Evolutionary conservation across 169 alveolate species (phyloP).

Genomic region (Neospora caninum): DNA sequence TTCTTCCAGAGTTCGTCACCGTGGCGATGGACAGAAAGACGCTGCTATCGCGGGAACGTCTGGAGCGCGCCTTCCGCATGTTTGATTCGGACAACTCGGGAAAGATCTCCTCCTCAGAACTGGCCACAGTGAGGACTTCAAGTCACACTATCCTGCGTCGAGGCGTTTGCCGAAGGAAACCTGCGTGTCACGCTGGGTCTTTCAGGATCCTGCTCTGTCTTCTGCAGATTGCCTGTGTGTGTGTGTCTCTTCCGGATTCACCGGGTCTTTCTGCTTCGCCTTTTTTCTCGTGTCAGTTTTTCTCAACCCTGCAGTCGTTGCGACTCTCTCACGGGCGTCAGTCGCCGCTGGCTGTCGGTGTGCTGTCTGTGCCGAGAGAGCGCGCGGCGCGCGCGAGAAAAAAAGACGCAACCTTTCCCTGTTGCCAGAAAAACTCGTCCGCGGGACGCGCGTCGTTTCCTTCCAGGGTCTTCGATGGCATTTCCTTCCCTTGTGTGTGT

Average conservation of each 20-base stretch:
- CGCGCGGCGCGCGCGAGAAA: no score
- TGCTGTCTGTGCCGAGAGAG: no score
- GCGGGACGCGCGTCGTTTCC: neutral
- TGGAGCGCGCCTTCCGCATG: conserved; percentile 93
- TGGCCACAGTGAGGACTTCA: conserved; percentile 77
- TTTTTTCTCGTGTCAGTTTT: no score
- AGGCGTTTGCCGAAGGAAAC: neutral
- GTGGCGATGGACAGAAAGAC: conserved; percentile 92
- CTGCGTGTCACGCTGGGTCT: no score
- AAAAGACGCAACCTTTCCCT: neutral
- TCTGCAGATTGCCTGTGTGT: no score
- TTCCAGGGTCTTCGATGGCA: neutral
- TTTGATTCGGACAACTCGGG: conserved; percentile 97
- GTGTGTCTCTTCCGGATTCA: no score
- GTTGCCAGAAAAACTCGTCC: neutral
- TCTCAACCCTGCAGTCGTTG: no score
- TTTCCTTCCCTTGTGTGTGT: neutral
- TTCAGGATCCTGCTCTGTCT: no score
- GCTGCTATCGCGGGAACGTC: conserved; percentile 87
- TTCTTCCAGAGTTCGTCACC: conserved; percentile 90
- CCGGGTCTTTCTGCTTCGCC: no score
- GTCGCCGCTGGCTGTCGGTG: no score
- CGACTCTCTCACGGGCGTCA: no score
- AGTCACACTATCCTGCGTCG: neutral
- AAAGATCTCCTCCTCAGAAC: conserved; percentile 90